A percentile compares a stretch with the other conserved stretches of the same genome.
Evolutionary conservation across 441 rosid species (phyloP).

Genomic region (Raphanus hybrid): DNA sequence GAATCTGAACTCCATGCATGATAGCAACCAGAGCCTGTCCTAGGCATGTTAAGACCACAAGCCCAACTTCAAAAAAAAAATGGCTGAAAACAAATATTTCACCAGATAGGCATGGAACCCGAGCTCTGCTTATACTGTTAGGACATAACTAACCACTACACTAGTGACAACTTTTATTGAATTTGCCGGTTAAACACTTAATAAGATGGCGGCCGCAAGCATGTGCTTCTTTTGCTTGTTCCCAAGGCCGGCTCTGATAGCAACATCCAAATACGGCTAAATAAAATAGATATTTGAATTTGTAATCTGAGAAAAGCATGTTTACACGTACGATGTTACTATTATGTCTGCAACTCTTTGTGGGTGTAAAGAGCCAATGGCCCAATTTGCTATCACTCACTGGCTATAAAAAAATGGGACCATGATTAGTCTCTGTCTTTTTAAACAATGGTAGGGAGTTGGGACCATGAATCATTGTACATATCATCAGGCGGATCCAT

Average conservation of each 20-base stretch:
- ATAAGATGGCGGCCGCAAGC: no score
- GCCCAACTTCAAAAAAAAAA: no score
- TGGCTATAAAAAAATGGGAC: background rate
- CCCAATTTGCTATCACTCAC: background rate
- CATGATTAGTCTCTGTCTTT: background rate
- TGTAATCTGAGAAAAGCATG: background rate
- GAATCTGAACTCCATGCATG: background rate
- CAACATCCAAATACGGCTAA: background rate
- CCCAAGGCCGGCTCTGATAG: background rate
- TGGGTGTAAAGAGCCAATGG: background rate
- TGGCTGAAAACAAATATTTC: no score
- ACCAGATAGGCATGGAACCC: no score
- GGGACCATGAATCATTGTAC: background rate
- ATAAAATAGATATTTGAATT: background rate
- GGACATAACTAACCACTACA: no score
- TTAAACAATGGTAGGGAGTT: background rate
- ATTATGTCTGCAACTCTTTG: background rate
- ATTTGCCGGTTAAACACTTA: no score
- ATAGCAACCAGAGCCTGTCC: background rate
- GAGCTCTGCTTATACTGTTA: no score
- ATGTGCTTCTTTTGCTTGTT: no score
- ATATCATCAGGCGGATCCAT: background rate
- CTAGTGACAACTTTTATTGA: no score
- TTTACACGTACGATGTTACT: constrained; percentile 6
- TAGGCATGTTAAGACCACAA: no score